Base-by-base conservation (phyloP, 305 asterid species). In the Andrographis paniculata region DNA sequence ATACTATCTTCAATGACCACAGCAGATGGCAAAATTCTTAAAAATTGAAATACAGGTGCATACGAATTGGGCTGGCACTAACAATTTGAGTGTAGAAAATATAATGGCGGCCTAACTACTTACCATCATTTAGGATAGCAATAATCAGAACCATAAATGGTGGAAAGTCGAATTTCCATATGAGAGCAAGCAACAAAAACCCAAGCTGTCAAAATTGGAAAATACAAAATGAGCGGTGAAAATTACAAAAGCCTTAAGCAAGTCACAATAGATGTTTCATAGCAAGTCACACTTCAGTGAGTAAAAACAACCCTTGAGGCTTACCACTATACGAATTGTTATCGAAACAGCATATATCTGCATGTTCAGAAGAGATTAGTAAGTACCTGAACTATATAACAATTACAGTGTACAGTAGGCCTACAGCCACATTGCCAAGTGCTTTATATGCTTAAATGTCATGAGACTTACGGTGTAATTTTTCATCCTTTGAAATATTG, bases 261-360 rank as follows among this genome's bases (percentile, higher is more conserved):
- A n/a, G n/a, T n/a, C n/a, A n/a, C n/a, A n/a, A n/a, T n/a, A n/a
- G n/a, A n/a, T n/a, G n/a, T n/a, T n/a, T n/a, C n/a, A n/a, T n/a
- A n/a, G n/a, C n/a, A n/a, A n/a, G n/a, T n/a, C n/a, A n/a, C n/a
- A n/a, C n/a, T n/a, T n/a, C n/a, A n/a, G n/a, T n/a, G n/a, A n/a
- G n/a, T n/a, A n/a, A n/a, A n/a, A 37, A 37, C 42, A 13, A 4
- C 17, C 55, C 44, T 59, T 36, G 52, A 51, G 52, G 50, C 87
- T 65, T 80, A 77, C 94, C 84, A 84, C 94, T n/a, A 80, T 80
- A 73, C 87, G 88, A 58, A 80, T 83, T 48, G 91, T 83, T 68
- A 83, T 79, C 56, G 94, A 84, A 55, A 84, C 92, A 6, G 85
- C 94, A 71, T 84, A 84, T 62, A 84, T 80, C 94, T 84, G 87